Percentiles rank a stretch among this genome's conserved stretches.
Conservation (phyloP, 805 yeast species). For the baker's yeast (Saccharomyces cerevisiae) region DNA sequence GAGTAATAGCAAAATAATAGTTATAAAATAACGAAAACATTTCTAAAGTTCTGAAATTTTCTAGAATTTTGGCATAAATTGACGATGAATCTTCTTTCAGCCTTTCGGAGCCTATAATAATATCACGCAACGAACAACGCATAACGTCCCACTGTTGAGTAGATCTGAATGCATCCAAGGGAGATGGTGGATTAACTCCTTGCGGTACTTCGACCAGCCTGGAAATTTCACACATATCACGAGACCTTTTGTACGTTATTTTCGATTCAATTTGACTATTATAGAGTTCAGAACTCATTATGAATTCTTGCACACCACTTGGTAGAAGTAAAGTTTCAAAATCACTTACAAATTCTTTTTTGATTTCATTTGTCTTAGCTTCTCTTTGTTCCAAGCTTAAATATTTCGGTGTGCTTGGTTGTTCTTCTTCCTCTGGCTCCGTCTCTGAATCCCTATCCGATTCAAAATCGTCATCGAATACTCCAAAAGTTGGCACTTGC, state of each 20-base stretch:
- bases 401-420: constrained; percentile 1
- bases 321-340: constrained; percentile 22
- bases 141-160: constrained; percentile 30
- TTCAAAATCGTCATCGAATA: not conserved
- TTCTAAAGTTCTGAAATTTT: constrained; percentile 25
- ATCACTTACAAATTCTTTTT: constrained; percentile 11
- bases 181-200: constrained; percentile 30
- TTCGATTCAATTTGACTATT: constrained; percentile 15
- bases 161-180: constrained; percentile 29
- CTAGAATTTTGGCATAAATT: constrained; percentile 8
- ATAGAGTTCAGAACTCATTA: constrained; percentile 24
- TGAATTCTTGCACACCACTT: constrained; percentile 29
- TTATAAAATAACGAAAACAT: constrained; percentile 37
- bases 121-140: constrained; percentile 15
- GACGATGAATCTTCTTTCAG: constrained; percentile 2
- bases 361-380: constrained; percentile 6
- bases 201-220: constrained; percentile 21
- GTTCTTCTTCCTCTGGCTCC: constrained; percentile 9
- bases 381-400: constrained; percentile 14
- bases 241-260: constrained; percentile 23
- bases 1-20: constrained; percentile 37
- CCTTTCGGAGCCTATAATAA: constrained; percentile 4
- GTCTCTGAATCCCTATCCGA: not conserved
- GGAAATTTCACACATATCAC: constrained; percentile 21
- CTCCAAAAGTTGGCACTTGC: not conserved